Evolutionary conservation across 2,329 filamentous ascomycete species (phyloP).

Genomic region (Periglandula ipomoeae): DNA sequence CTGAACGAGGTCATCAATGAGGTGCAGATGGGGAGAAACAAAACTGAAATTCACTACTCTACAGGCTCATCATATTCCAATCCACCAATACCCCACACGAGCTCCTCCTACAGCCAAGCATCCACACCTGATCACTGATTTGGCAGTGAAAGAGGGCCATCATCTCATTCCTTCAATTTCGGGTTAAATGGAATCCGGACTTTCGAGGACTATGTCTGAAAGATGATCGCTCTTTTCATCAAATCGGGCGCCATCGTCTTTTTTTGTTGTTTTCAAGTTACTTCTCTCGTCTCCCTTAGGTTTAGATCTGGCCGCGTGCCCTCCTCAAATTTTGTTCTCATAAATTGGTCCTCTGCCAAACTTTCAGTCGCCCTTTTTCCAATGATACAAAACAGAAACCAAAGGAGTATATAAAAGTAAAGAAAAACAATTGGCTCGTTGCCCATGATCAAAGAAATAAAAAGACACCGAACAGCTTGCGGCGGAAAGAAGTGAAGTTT

Average conservation of each 20-base stretch:
- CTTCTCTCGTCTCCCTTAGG: too few species aligned
- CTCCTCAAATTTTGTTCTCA: background rate
- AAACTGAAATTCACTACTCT: constrained; percentile 6
- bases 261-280: too few species aligned
- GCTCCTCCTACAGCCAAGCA: background rate
- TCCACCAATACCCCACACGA: background rate
- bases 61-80: constrained; percentile 6
- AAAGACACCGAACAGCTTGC: background rate
- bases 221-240: too few species aligned
- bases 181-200: too few species aligned
- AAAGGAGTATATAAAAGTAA: background rate
- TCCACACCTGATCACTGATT: background rate
- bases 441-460: background rate
- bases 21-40: background rate
- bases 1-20: too few species aligned
- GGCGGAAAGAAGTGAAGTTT: background rate
- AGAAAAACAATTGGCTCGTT: background rate
- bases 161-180: background rate
- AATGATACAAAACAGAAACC: background rate
- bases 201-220: too few species aligned
- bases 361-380: background rate
- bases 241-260: too few species aligned
- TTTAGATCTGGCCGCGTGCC: background rate
- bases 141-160: background rate
- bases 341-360: background rate